Base-by-base conservation (phyloP, 2,329 filamentous ascomycete species). In the Oidium heveae region DNA sequence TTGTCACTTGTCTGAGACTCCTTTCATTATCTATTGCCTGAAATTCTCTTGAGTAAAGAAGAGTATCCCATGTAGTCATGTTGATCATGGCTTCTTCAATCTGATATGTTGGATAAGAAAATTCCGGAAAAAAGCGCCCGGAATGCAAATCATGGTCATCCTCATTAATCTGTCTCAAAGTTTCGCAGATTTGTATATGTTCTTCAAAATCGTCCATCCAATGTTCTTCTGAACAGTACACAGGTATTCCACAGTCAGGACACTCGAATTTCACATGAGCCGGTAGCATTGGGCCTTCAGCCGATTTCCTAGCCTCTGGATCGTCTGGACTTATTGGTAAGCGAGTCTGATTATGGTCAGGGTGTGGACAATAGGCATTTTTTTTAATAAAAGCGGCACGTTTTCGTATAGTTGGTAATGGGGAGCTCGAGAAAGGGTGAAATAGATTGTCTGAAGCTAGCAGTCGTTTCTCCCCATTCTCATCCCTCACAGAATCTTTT, bases 31-130 rank as follows among this genome's bases (percentile, higher is more conserved):
- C 87, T 64, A 98, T 80, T 5, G 93, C 93, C 60, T 82, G 77
- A 63, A 91, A 96, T 62, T 94, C 83, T 63, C 91, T 76, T 2
- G 87, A 93, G 66, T 94, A 98, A 64, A 98, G 72, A 62, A 93
- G 86, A 0, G 91, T 96, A 67, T 98, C 91, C 91, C 91, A 98
- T 67, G 93, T 98, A 46, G 84, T 94, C 84, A 98, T 88, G 68
- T 98, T 98, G 60, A 95, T 79, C 60, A 91, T 74, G 36, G 87
- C 85, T 66, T 95, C 89, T 59, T 95, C 88, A 66, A 95, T 80
- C 69, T 95, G 88, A 55, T 81, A 74, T 15, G 83, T 85, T 0
- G 91, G 87, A 64, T 94, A 94, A 58, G 88, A 80, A 64, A 94
- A 96, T 67, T 98, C 93, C 15, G 84, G 82, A 68, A 98, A 98